Conservation (phyloP, 352 stramenopile genomes). For the Phytophthora constricta region DNA sequence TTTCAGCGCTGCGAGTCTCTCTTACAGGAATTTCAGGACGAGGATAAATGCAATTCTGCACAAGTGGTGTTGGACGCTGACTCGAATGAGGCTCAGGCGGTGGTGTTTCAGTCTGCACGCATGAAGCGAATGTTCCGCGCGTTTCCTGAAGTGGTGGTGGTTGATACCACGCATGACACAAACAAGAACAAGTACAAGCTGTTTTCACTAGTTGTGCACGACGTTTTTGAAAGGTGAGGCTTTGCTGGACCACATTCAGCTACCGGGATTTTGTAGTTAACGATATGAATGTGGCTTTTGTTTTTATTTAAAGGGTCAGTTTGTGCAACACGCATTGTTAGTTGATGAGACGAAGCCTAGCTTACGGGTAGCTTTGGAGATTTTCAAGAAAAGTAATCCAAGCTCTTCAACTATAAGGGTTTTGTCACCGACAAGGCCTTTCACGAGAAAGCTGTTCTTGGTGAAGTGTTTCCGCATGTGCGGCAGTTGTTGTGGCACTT, state of each 20-base stretch:
- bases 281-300: background rate
- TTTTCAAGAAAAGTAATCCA: conserved; percentile 9
- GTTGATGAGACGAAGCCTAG: conserved; percentile 4
- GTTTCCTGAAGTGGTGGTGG: conserved; percentile 11
- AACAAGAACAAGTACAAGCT: conserved; percentile 20
- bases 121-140: conserved; percentile 15
- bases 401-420: background rate
- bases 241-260: no score
- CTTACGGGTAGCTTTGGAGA: background rate
- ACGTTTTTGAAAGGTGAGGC: conserved; percentile 16
- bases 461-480: background rate
- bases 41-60: conserved; percentile 1
- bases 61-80: background rate
- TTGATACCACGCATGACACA: conserved; percentile 7
- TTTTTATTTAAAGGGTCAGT: conserved; percentile 4
- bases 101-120: conserved; percentile 13
- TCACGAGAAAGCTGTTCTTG: conserved; percentile 5
- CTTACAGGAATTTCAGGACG: conserved; percentile 4
- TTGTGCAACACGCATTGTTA: conserved; percentile 1
- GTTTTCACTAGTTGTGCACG: conserved; percentile 8
- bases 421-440: conserved; percentile 17
- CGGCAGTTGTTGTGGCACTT: conserved; percentile 3
- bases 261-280: no score
- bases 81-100: background rate
- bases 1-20: background rate